Conservation (phyloP, 805 yeast species). For the Yarrowia sp. region DNA sequence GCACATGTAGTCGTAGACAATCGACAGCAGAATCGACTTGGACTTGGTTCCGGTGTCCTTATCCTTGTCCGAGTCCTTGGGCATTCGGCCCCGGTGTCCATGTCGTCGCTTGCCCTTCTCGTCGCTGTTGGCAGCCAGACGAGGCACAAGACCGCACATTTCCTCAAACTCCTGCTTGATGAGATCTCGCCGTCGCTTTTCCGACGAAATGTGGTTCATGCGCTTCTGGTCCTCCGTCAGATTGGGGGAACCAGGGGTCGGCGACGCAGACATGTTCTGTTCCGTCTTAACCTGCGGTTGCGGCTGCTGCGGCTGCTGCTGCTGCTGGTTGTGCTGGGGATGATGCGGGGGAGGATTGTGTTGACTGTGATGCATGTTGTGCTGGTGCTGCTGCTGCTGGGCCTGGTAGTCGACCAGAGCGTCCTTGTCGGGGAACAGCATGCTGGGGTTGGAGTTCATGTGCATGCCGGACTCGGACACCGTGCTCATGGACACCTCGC, state of each 20-base stretch:
- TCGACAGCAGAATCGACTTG: slow-evolving; percentile 46
- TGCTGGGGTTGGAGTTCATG: slow-evolving; percentile 33
- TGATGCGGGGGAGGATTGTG: slow-evolving; percentile 36
- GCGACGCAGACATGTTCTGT: slow-evolving; percentile 23
- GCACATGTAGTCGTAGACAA: slow-evolving; percentile 45
- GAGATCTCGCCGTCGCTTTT: slow-evolving; percentile 52
- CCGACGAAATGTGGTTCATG: slow-evolving; percentile 52
- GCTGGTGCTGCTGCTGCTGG: slow-evolving; percentile 38
- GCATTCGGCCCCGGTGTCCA: slow-evolving; percentile 35
- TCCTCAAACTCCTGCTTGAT: slow-evolving; percentile 52
- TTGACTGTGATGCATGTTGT: slow-evolving; percentile 19
- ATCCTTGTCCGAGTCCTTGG: slow-evolving; percentile 41
- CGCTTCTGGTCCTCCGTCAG: slow-evolving; percentile 52
- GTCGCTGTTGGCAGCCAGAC: slow-evolving; percentile 39
- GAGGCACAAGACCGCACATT: slow-evolving; percentile 51
- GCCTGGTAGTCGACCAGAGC: slow-evolving; percentile 10
- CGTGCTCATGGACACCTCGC: slow-evolving; percentile 26
- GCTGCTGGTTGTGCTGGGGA: slow-evolving; percentile 38
- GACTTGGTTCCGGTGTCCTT: slow-evolving; percentile 39
- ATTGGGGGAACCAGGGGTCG: slow-evolving; percentile 33
- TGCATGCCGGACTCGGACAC: slow-evolving; percentile 6
- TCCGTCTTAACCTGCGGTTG: slow-evolving; percentile 53
- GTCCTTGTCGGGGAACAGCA: slow-evolving; percentile 35
- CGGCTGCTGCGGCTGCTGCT: slow-evolving; percentile 33
- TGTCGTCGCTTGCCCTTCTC: slow-evolving; percentile 38